These are phyloP conservation scores for Orbilia brochopaga DNA, from an alignment of 2,329 filamentous ascomycete genomes.

Conservation along the genomic window DNA sequence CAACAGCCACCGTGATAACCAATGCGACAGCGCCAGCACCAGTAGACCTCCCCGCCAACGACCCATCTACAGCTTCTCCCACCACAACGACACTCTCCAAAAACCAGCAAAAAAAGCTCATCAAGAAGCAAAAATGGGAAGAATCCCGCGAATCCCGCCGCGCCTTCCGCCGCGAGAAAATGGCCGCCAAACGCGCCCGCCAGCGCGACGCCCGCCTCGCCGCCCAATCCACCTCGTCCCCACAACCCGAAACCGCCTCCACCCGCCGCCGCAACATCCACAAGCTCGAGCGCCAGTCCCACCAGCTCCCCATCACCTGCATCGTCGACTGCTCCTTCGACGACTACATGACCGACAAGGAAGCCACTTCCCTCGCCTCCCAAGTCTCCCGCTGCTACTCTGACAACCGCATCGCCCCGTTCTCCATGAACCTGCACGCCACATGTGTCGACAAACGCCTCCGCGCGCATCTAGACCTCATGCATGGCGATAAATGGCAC, in stretches of 20 bases:
- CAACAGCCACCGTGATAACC: background rate
- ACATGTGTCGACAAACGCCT: conserved; percentile 79
- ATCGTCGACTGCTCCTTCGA: conserved; percentile 94
- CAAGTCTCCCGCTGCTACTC: conserved; percentile 90
- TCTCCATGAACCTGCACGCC: conserved; percentile 74
- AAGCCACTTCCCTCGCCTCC: conserved; percentile 78
- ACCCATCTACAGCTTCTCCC: background rate
- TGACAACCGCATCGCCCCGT: conserved; percentile 75
- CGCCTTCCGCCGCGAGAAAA: conserved; percentile 55
- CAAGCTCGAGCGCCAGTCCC: conserved; percentile 55
- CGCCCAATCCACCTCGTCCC: conserved; percentile 64
- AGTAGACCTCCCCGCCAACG: background rate
- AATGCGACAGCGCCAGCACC: background rate
- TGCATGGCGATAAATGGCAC: conserved; percentile 72
- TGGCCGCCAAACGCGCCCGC: conserved; percentile 64
- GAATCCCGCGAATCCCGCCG: conserved; percentile 69
- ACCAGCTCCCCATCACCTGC: conserved; percentile 75
- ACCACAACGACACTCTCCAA: conserved; percentile 70
- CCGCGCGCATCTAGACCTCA: conserved; percentile 77
- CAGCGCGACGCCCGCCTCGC: conserved; percentile 63
- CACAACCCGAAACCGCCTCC: conserved; percentile 58
- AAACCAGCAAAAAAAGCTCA: conserved; percentile 80
- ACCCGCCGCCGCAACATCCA: conserved; percentile 57
- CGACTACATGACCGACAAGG: conserved; percentile 79
- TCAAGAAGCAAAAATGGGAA: conserved; percentile 76